Evolutionary conservation across 306 rosid species (phyloP).

Genomic region (Dicorynia guianensis): DNA sequence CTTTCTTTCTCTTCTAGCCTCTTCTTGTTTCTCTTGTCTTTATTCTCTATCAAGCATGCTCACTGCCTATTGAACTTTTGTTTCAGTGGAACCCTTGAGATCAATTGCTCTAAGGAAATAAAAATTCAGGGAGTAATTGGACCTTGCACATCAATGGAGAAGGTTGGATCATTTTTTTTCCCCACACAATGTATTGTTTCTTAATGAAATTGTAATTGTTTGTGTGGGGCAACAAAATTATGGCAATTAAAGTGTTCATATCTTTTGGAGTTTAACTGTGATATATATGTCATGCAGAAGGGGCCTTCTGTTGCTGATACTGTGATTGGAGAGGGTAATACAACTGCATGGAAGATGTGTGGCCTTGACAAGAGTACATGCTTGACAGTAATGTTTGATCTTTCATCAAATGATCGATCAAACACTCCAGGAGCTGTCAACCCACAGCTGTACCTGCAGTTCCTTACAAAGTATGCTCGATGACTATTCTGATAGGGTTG

Average conservation of each 20-base stretch:
- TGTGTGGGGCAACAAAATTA: neutral
- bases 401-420: constrained; percentile 81
- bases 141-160: constrained; percentile 93
- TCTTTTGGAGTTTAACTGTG: constrained; percentile 43
- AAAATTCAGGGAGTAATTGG: constrained; percentile 91
- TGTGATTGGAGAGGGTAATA: constrained; percentile 81
- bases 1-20: neutral
- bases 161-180: constrained; percentile 55
- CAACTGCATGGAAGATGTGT: constrained; percentile 88
- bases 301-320: constrained; percentile 92
- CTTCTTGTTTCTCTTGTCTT: neutral
- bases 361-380: constrained; percentile 94
- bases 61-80: constrained; percentile 34
- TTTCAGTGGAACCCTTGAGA: constrained; percentile 84
- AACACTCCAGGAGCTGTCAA: constrained; percentile 68
- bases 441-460: constrained; percentile 86
- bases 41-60: constrained; percentile 26
- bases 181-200: constrained; percentile 20
- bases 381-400: constrained; percentile 86
- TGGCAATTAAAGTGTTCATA: neutral
- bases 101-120: constrained; percentile 87
- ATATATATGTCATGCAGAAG: constrained; percentile 61
- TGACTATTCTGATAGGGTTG: neutral
- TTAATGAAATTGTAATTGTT: constrained; percentile 29
- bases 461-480: constrained; percentile 72